Evolutionary conservation across 2,329 filamentous ascomycete genomes (phyloP), one percentile per base, ranked within the genome.

Genomic region (Shiraia sp.): DNA sequence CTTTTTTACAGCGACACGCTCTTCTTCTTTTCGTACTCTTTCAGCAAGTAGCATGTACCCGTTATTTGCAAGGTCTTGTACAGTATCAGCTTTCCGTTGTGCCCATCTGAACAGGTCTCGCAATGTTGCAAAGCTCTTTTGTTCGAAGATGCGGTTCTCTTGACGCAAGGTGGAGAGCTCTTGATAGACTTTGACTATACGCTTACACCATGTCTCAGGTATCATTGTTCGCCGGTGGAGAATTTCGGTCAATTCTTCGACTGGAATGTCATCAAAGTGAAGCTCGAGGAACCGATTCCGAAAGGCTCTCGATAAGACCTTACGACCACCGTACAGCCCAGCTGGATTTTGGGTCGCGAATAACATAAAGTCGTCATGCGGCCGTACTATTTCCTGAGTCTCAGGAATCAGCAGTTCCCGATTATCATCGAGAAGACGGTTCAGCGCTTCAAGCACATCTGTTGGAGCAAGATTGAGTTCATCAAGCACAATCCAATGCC

Each of bases 301-400:
- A 71, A 99, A 99, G 2, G 93, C 93, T 29, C 95, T 82, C 1
- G 93, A 97, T 6, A 99, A 77, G 1, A 89, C 84, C 65, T 99
- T 99, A 57, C 93, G 82, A 12, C 93, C 93, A 44, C 95, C 95
- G 59, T 99, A 99, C 1, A 99, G 74, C 25, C 93, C 93, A 15
- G 95, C 87, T 0, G 93, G 93, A 55, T 99, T 99, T 64, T 99
- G 93, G 0, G 93, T 99, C 2, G 93, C 93, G 61, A 99, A 99
- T 0, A 99, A 81, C 82, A 97, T 96, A 68, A 99, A 99, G 57
- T 95, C 91, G 22, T 90, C 84, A 53, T 99, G 91, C 0, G 93
- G 95, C 23, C 85, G 86, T 28, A 99, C 87, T 25, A 95, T 77
- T 66, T 99, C 91, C 68, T 99, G 93, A 0, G 93, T 97, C 68